Percentiles rank a stretch among this genome's conserved stretches.
These are phyloP conservation scores for Schwanniomyces sp. DNA, from an alignment of 805 yeast genomes.

Conservation along the genomic window DNA sequence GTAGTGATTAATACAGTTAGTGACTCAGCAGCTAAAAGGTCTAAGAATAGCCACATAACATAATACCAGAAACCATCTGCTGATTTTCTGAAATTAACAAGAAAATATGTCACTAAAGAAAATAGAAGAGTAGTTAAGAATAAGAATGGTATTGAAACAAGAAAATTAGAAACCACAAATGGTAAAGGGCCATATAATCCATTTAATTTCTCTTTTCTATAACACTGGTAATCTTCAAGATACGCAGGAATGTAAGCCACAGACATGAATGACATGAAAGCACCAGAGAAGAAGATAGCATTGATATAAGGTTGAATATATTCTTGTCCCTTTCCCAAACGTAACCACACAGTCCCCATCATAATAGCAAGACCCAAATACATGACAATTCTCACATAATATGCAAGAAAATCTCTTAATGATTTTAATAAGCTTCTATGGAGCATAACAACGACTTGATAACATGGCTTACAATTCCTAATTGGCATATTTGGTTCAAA, in stretches of 20 bases:
- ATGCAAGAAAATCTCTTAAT: slow-evolving; percentile 33
- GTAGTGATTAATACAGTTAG: slow-evolving; percentile 36
- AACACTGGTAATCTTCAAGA: slow-evolving; percentile 31
- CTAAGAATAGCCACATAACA: slow-evolving; percentile 38
- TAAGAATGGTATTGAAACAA: slow-evolving; percentile 37
- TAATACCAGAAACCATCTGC: slow-evolving; percentile 32
- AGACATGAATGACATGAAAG: slow-evolving; percentile 46
- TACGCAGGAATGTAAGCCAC: slow-evolving; percentile 43
- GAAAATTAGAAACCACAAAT: slow-evolving; percentile 32
- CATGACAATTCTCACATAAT: slow-evolving; percentile 36
- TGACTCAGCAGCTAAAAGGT: slow-evolving; percentile 41
- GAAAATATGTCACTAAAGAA: slow-evolving; percentile 32
- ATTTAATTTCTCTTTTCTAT: slow-evolving; percentile 30
- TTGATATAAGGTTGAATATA: slow-evolving; percentile 33
- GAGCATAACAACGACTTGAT: slow-evolving; percentile 16
- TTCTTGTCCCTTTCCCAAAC: slow-evolving; percentile 26
- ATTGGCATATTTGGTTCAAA: background rate
- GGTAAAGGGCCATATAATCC: slow-evolving; percentile 39
- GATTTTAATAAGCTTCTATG: slow-evolving; percentile 30
- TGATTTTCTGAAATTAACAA: slow-evolving; percentile 27
- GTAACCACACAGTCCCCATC: slow-evolving; percentile 36
- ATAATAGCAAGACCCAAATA: slow-evolving; percentile 38
- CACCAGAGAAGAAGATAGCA: slow-evolving; percentile 43
- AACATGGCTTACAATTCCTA: slow-evolving; percentile 4
- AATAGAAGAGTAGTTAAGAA: slow-evolving; percentile 30